These are phyloP conservation scores for Leccinum uliginosum DNA, from an alignment of 768 basidiomycete genomes.

Conservation along the genomic window DNA sequence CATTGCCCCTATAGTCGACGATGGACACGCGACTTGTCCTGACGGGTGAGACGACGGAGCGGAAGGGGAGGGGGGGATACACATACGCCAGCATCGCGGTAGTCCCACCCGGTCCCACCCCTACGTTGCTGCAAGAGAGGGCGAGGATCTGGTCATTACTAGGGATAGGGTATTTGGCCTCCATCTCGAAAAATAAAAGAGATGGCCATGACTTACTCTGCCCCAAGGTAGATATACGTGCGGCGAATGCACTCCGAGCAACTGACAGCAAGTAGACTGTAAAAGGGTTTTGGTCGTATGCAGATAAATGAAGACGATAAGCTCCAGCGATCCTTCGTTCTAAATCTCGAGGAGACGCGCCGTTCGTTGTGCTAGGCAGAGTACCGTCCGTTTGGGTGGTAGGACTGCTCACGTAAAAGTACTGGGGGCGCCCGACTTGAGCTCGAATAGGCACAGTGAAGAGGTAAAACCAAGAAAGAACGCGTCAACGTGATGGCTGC, in stretches of 20 bases:
- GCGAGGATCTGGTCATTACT: slow-evolving; percentile 48
- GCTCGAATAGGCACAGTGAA: slow-evolving; percentile 11
- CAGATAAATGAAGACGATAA: slow-evolving; percentile 23
- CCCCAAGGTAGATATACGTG: slow-evolving; percentile 23
- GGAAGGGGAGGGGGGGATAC: slow-evolving; percentile 2
- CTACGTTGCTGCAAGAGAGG: slow-evolving; percentile 66
- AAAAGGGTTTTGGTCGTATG: slow-evolving; percentile 14
- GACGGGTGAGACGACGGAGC: slow-evolving; percentile 6
- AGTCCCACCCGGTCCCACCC: slow-evolving; percentile 75
- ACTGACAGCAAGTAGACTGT: slow-evolving; percentile 14
- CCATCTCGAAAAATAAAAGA: slow-evolving; percentile 22
- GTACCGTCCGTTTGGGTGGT: slow-evolving; percentile 11
- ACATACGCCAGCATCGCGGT: slow-evolving; percentile 81
- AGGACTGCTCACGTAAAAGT: slow-evolving; percentile 19
- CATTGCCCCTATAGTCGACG: slow-evolving; percentile 54
- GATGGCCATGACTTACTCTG: slow-evolving; percentile 17
- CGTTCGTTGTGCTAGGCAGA: slow-evolving; percentile 12
- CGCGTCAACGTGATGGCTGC: slow-evolving; percentile 16
- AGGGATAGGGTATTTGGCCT: slow-evolving; percentile 31
- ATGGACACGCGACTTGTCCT: slow-evolving; percentile 46
- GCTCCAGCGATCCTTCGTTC: slow-evolving; percentile 20
- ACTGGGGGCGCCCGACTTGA: slow-evolving; percentile 8
- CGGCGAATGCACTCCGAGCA: slow-evolving; percentile 8
- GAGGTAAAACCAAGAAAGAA: slow-evolving; percentile 23
- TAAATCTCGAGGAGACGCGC: slow-evolving; percentile 12